Evolutionary conservation across 2,329 filamentous ascomycete genomes (phyloP), one percentile per base, ranked within the genome.

Genomic region (Ophiocordyceps camponoti-saundersi): DNA sequence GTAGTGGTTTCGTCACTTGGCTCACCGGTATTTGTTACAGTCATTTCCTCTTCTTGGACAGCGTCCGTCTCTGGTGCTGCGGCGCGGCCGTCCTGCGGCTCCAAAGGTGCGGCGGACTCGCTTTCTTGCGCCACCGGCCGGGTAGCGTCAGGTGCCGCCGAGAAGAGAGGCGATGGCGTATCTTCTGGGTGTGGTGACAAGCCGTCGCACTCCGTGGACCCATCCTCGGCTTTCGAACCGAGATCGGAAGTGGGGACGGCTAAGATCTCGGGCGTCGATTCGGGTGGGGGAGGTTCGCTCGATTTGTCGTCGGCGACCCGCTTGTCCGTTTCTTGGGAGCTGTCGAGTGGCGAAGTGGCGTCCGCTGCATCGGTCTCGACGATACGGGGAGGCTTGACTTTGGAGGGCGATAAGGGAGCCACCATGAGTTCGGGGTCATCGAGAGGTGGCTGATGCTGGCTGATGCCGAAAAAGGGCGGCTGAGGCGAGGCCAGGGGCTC

Each of bases 401-500:
- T 68, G 30, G 55, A 69, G 0, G 77, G 76, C 0, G 76, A 80
- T 8, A 80, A 61, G 1, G 76, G 77, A 13, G 71, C 67, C 44
- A 79, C 75, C 2, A 77, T 61, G 45, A 79, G 59, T 26, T 76
- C 72, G 0, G 71, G 68, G 20, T 78, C 73, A n/a, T 74, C 71
- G 48, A 76, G 72, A 2, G 66, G 64, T 36, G 65, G 63, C 48
- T 7, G 44, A 3, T 73, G 73, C 5, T 72, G 61, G 42, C 72
- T 75, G 50, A 77, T 72, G 30, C 75, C 74, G 44, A 75, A 73
- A 18, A 83, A 69, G 18, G 77, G 70, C 10, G 90, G 70, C 6
- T 71, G 68, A 3, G 78, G 77, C 3, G 83, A 85, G 53, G 77
- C 83, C 18, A 87, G 68, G 3, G 84, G 82, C 60, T 89, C 83